phyloP scores from a whole-genome alignment of 139 green algal genomes.

The Deuterostichococcus epilithicus region DNA sequence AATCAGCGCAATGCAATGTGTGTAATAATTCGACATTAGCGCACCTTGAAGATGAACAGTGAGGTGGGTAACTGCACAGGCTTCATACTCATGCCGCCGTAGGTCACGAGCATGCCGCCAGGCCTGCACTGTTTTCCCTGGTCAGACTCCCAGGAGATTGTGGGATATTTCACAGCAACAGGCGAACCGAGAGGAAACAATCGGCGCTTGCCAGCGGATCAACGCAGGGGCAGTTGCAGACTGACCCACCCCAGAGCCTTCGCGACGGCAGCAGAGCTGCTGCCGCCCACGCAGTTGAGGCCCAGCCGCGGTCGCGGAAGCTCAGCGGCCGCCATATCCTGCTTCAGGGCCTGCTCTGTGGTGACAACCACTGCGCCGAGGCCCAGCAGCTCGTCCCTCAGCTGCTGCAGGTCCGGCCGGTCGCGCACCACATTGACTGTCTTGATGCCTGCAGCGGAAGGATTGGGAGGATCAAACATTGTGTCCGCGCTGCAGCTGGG shows the following conservation, averaged over 20 bases:
- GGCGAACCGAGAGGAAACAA: no score
- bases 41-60: constrained; percentile 90
- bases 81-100: constrained; percentile 83
- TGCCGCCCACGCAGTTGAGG: constrained; percentile 78
- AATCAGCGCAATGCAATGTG: no score
- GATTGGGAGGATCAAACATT: background rate
- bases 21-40: no score
- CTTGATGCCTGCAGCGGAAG: constrained; percentile 50
- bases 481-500: background rate
- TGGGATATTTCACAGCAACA: background rate
- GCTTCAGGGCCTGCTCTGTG: constrained; percentile 45
- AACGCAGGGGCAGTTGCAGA: background rate
- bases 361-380: constrained; percentile 67
- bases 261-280: constrained; percentile 37
- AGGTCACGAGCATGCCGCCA: constrained; percentile 77
- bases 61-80: constrained; percentile 64
- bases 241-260: constrained; percentile 51
- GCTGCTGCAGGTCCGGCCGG: constrained; percentile 36
- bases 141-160: background rate
- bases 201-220: no score
- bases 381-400: constrained; percentile 44
- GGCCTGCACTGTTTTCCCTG: constrained; percentile 13
- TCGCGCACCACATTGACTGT: constrained; percentile 87
- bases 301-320: constrained; percentile 52
- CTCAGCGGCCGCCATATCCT: constrained; percentile 33